Percentiles rank a stretch among this genome's conserved stretches.
Conservation (phyloP, 2,329 filamentous ascomycete species). For the Fusarium sp. region DNA sequence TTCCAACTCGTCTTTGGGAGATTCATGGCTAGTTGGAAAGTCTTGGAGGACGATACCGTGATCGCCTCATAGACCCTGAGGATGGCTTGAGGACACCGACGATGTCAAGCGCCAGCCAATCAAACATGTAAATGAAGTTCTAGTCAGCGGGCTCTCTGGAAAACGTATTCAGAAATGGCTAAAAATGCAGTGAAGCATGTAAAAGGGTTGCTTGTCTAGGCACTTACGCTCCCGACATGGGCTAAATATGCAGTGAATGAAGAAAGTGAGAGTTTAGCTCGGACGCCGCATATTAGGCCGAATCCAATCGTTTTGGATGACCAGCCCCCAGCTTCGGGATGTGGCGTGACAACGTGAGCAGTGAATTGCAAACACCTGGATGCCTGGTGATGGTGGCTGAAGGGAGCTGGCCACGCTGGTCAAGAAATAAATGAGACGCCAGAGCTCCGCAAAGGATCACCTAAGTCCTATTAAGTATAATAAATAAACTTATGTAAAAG, state of each 20-base stretch:
- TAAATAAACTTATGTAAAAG: too few species aligned
- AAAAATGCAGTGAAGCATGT: not conserved
- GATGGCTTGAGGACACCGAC: not conserved
- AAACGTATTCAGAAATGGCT: not conserved
- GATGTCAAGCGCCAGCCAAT: not conserved
- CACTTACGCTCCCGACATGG: not conserved
- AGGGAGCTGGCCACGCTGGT: not conserved
- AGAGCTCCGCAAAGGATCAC: too few species aligned
- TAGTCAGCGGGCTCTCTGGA: not conserved
- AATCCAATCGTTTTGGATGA: too few species aligned
- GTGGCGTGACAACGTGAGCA: too few species aligned
- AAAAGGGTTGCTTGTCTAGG: not conserved
- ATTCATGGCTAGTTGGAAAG: not conserved
- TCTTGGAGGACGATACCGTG: not conserved
- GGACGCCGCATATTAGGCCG: too few species aligned
- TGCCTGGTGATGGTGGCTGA: not conserved
- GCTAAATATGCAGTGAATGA: too few species aligned
- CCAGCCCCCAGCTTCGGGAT: not conserved
- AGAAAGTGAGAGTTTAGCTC: too few species aligned
- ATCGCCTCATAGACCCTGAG: not conserved
- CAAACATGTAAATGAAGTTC: not conserved
- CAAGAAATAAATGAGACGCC: too few species aligned
- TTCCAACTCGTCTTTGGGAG: not conserved
- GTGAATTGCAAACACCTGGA: not conserved
- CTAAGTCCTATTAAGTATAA: too few species aligned